Evolutionary conservation across 2,329 filamentous ascomycete species (phyloP), one percentile per base, ranked within the genome.

Genomic region (Fusarium metavorans): DNA sequence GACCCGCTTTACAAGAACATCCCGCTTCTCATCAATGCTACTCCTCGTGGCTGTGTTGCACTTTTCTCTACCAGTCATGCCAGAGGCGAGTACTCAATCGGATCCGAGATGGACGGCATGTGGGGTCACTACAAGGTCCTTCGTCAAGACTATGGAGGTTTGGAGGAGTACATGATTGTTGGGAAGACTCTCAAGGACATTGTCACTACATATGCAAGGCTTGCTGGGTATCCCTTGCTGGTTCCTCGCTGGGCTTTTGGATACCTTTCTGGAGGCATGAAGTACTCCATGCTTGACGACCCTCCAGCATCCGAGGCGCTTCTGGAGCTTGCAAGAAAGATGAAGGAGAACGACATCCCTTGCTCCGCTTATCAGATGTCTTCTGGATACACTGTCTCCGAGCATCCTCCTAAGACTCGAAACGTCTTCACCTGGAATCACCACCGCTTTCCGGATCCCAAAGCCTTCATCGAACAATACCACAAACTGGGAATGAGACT

Each of bases 1-100:
- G 92, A 94, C 79, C 92, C 92, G 0, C 84, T 94, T 64, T 94
- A 94, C 84, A 94, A 95, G 82, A 91, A 94, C 76, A 93, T 94
- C 43, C 93, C 93, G 0, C 86, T 94, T 0, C 84, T 95, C 32
- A 92, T 94, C 81, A 93, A 93, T 65, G 90, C 89, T 0, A 92
- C 90, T 0, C 88, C 91, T 0, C 78, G 88, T 4, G 92, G 92
- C 0, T 92, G 90, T 60, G 87, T 94, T 0, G 92, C 87, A 0
- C 87, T 92, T 20, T 93, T 94, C 80, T 94, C 92, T 0, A 92
- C 91, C 0, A 89, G 88, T 3, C 91, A 94, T 77, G 85, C 88
- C 1, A 84, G 92, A 61, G 92, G 91, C 0, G 87, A 87, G 18
- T 94, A 91, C 84, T 89, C 88, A 10, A 85, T 94, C 9, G 93